phyloP scores from a whole-genome alignment of 1,139 yeast species.

The Magnusiomyces paraingens region DNA sequence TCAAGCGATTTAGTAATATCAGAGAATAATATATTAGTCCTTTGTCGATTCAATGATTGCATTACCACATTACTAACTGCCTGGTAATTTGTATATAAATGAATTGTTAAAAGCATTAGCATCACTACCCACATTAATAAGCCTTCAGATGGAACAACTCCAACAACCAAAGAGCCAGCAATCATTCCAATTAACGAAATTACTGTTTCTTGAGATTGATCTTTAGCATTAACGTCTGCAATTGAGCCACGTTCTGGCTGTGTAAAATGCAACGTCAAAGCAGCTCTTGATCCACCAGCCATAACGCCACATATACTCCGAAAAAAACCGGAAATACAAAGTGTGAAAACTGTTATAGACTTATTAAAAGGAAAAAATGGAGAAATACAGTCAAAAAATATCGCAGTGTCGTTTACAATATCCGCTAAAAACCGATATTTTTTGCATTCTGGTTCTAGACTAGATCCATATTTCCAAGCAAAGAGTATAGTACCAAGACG shows the following conservation, averaged over 20 bases:
- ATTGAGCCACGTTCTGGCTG: constrained; percentile 32
- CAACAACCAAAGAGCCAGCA: constrained; percentile 33
- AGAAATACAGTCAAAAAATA: constrained; percentile 33
- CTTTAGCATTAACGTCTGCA: constrained; percentile 37
- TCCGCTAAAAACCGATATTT: constrained; percentile 35
- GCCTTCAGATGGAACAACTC: constrained; percentile 30
- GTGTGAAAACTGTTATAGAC: constrained; percentile 24
- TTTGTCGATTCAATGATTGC: constrained; percentile 32
- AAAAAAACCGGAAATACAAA: constrained; percentile 34
- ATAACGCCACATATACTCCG: constrained; percentile 36
- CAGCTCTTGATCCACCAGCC: constrained; percentile 38
- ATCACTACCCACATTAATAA: constrained; percentile 30
- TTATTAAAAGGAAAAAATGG: constrained; percentile 30
- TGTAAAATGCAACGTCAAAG: constrained; percentile 37
- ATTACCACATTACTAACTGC: constrained; percentile 35
- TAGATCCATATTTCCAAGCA: constrained; percentile 35
- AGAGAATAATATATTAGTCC: constrained; percentile 32
- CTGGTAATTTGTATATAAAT: constrained; percentile 33
- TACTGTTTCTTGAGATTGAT: constrained; percentile 37
- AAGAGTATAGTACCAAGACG: constrained; percentile 35
- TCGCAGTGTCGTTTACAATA: constrained; percentile 34
- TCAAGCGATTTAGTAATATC: constrained; percentile 26
- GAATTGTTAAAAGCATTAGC: constrained; percentile 26
- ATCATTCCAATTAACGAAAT: constrained; percentile 36
- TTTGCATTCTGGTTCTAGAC: constrained; percentile 36